phyloP scores from a whole-genome alignment of 139 green algal species.

The Desmodesmus armatus region DNA sequence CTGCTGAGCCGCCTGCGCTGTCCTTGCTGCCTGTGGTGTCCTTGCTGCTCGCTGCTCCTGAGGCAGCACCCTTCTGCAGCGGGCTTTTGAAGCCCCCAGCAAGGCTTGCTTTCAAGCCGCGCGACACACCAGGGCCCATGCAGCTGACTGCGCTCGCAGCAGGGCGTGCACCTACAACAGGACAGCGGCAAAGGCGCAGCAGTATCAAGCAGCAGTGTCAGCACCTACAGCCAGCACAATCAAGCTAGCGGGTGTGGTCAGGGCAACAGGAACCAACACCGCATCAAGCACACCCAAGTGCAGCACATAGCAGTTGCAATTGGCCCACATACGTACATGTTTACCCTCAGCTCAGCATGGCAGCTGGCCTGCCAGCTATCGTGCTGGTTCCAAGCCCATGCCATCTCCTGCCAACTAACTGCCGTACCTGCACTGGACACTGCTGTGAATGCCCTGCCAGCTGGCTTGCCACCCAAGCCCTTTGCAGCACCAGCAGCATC shows the following conservation, averaged over 20 bases:
- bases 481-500: background rate
- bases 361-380: background rate
- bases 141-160: constrained; percentile 12
- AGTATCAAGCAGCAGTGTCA: no score
- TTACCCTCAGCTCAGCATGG: no score
- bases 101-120: background rate
- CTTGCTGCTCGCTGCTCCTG: background rate
- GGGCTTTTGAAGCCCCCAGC: no score
- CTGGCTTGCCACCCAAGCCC: background rate
- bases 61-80: background rate
- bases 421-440: background rate
- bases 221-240: no score
- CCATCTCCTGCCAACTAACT: background rate
- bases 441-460: background rate
- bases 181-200: background rate
- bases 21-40: background rate
- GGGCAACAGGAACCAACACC: no score
- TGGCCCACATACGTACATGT: no score
- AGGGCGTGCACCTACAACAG: background rate
- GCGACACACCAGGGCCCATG: background rate
- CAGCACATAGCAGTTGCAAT: no score
- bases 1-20: background rate
- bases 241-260: no score
- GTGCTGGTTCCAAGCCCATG: background rate
- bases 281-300: no score